Evolutionary conservation across 768 basidiomycete genomes (phyloP), one percentile per base, ranked within the genome.

Genomic region (Boletus speciosus): DNA sequence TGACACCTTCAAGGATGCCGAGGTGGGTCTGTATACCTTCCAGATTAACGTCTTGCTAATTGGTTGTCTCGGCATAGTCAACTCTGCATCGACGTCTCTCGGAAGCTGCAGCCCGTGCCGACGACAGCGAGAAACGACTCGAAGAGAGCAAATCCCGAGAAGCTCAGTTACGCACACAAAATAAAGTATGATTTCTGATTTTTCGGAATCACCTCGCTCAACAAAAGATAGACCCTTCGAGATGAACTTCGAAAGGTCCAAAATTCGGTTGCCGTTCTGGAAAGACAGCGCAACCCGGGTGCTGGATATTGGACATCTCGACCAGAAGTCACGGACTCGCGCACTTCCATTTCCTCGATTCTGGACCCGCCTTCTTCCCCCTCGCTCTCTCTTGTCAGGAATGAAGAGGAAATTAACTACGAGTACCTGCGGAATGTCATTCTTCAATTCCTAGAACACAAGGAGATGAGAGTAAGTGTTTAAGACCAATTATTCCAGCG

Each of bases 381-480:
- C 14, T 65, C 70, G n/a, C 65, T 67, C 2, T 59, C 68, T 32
- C 48, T 31, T 11, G 60, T 60, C 10, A 79, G 74, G 51, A 81
- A 81, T 11, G 94, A 98, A 41, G 95, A 96, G 66, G 96, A 96
- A 57, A 82, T 98, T 51, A 98, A 96, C 65, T 74, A 96, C 8
- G 97, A 98, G 73, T 99, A 99, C 71, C 71, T 99, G 43, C 80
- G 97, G 54, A 98, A 98, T 69, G 90, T 98, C 32, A 93, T 98
- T 52, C 70, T 99, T 43, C 97, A 98, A 69, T 99, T 99, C 75
- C 77, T 99, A 47, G 97, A 99, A 68, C 91, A 98, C 73, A 94
- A 96, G 68, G 94, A 98, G 70, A 98, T 98, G 94, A 81, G 97
- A 73, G 94, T 94, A 66, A 68, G 91, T 75, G 38, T 5, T 40